Conservation (phyloP, 352 stramenopile genomes). For the Pythium rhizo-oryzae region DNA sequence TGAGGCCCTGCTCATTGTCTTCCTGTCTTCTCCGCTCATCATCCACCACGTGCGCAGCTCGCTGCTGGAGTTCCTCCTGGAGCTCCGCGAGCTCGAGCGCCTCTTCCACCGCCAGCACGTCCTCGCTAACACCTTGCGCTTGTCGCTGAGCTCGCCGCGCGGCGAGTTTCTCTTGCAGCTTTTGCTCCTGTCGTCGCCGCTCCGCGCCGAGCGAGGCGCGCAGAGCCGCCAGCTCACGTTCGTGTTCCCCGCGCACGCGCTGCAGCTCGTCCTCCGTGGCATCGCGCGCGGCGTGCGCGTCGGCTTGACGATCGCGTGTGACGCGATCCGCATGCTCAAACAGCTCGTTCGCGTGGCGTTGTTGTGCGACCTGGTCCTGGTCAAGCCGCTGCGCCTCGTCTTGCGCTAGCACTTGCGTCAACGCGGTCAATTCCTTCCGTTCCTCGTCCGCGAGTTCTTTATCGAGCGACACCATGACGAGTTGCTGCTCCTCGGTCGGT, state of each 20-base stretch:
- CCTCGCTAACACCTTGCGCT: slow-evolving; percentile 1
- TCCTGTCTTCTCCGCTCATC: slow-evolving; percentile 26
- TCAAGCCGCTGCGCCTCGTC: slow-evolving; percentile 11
- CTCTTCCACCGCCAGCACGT: slow-evolving; percentile 12
- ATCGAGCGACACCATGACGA: background rate
- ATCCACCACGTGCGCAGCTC: slow-evolving; percentile 18
- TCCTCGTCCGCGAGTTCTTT: background rate
- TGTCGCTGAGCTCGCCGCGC: slow-evolving; percentile 19
- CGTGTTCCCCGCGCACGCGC: slow-evolving; percentile 61
- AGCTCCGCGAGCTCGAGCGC: slow-evolving; percentile 8
- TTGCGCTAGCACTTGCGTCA: slow-evolving; percentile 1
- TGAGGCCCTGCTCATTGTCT: slow-evolving; percentile 14
- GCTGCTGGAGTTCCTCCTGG: slow-evolving; percentile 28
- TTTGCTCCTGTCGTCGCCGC: slow-evolving; percentile 67
- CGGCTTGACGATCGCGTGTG: slow-evolving; percentile 3
- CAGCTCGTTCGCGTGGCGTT: slow-evolving; percentile 40
- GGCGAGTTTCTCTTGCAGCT: slow-evolving; percentile 40
- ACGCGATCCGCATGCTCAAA: slow-evolving; percentile 25
- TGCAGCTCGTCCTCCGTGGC: slow-evolving; percentile 51
- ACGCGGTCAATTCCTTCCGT: slow-evolving; percentile 1
- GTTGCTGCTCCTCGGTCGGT: background rate
- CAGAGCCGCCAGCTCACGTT: slow-evolving; percentile 50
- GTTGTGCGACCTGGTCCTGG: slow-evolving; percentile 24
- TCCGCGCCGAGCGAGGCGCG: slow-evolving; percentile 53
- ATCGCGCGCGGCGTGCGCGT: slow-evolving; percentile 5